These are phyloP conservation scores for Acorus calamus DNA, from an alignment of 106 monocot species.

Conservation along the genomic window DNA sequence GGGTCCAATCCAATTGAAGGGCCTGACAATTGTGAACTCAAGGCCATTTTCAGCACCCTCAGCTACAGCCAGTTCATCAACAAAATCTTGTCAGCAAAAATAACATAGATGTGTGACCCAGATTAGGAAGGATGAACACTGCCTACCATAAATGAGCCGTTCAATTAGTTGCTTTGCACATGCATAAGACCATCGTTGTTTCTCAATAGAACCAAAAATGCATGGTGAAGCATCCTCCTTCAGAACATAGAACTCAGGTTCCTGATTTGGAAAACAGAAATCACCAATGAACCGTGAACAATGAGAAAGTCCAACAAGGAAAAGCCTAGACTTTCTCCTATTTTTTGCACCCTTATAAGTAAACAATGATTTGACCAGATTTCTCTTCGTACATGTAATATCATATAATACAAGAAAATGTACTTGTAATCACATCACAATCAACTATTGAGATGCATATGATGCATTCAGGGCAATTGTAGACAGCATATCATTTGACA, in stretches of 20 bases:
- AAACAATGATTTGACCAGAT: too few relatives aligned
- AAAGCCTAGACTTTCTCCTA: too few relatives aligned
- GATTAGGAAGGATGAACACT: background rate
- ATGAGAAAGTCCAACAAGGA: background rate
- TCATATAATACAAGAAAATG: too few relatives aligned
- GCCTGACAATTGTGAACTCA: constrained; percentile 58
- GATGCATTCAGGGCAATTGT: too few relatives aligned
- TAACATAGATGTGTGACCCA: background rate
- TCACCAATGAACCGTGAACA: background rate
- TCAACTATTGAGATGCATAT: too few relatives aligned
- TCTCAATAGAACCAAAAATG: constrained; percentile 73
- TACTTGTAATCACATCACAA: too few relatives aligned
- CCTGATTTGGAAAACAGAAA: constrained; percentile 16
- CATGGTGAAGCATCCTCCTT: constrained; percentile 59
- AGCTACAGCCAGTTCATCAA: constrained; percentile 19
- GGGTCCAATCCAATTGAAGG: constrained; percentile 76
- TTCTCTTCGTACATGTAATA: too few relatives aligned
- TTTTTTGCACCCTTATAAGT: too few relatives aligned
- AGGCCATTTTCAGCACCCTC: constrained; percentile 71
- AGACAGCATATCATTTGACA: too few relatives aligned
- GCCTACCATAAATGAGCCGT: constrained; percentile 55
- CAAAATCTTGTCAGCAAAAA: background rate
- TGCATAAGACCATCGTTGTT: constrained; percentile 72
- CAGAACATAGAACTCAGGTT: constrained; percentile 62
- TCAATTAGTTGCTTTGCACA: constrained; percentile 72